Conservation (phyloP, 805 yeast species). For the Ogataea trehaloabstinens region DNA sequence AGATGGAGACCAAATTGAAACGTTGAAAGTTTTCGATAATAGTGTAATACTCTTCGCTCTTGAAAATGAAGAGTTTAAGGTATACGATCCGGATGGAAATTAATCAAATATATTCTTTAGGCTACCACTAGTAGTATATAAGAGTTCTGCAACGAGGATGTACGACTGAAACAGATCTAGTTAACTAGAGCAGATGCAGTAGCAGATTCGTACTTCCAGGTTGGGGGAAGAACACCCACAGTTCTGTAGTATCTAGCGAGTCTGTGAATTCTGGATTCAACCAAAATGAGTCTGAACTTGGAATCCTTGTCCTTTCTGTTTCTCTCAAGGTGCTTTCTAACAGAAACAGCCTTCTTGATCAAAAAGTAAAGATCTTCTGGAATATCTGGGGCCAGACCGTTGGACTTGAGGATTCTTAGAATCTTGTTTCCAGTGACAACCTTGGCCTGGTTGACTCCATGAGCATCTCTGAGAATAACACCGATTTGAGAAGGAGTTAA, state of each 20-base stretch:
- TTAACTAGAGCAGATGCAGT: conserved; percentile 99
- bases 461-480: conserved; percentile 99
- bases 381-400: conserved; percentile 99
- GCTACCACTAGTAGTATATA: background rate
- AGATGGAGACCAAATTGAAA: conserved; percentile 29
- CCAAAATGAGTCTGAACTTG: conserved; percentile 99
- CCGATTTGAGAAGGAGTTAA: conserved; percentile 99
- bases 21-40: conserved; percentile 37
- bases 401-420: conserved; percentile 97
- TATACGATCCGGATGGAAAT: conserved; percentile 20
- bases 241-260: conserved; percentile 99
- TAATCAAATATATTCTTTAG: background rate
- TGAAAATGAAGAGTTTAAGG: conserved; percentile 36
- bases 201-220: conserved; percentile 99
- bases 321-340: conserved; percentile 99
- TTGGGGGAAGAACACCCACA: conserved; percentile 98
- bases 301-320: conserved; percentile 99
- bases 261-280: conserved; percentile 99
- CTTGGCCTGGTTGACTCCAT: conserved; percentile 98
- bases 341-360: conserved; percentile 99
- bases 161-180: conserved; percentile 46
- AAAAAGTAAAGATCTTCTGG: conserved; percentile 99
- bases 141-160: conserved; percentile 9
- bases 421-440: conserved; percentile 99
- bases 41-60: conserved; percentile 41